Evolutionary conservation across 768 basidiomycete species (phyloP), one percentile per base, ranked within the genome.

Genomic region (Mycena olivaceomarginata): DNA sequence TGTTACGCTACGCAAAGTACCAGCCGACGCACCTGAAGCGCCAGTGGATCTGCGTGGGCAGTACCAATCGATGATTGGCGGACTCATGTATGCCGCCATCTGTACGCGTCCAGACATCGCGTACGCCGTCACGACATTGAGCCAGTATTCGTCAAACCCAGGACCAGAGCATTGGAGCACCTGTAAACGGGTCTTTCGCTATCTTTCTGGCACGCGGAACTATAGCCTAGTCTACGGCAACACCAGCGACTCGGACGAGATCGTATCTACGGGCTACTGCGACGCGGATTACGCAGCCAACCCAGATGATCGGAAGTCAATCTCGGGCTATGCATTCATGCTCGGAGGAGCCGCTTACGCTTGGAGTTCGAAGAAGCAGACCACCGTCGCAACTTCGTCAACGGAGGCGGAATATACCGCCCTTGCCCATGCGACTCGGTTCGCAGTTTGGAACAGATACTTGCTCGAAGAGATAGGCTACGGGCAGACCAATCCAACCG

Each of bases 131-230:
- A 31, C 3, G 10, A 63, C 66, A 13, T 67, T 82, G 2, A 72
- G 79, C n/a, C 77, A 75, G 8, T 84, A 77, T 72, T 74, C 72
- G 31, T 43, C 67, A 11, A 79, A 82, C 51, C 82, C 83, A 20
- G 81, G 81, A 0, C 22, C 64, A 1, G 67, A 63, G 43, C 43
- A 45, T 45, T 45, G 83, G 85, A 78, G 79, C 5, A 84, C 85
- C 2, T 81, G 82, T 46, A 85, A 86, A 71, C 83, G 81, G 57
- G 63, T 86, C 53, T 80, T 85, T 25, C 70, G 81, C 7, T 86
- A 86, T 72, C 77, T 87, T 57, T 81, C 82, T 51, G 85, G 86
- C 9, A 84, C 85, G 20, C 37, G 74, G 37, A 63, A 63, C 39
- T 53, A 53, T 12, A 51, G 53, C 12, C 74, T 75, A 11, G 63